Evolutionary conservation across 1,284 basidiomycete species (phyloP), one percentile per base, ranked within the genome.

Genomic region (Anthracocystis setariae): DNA sequence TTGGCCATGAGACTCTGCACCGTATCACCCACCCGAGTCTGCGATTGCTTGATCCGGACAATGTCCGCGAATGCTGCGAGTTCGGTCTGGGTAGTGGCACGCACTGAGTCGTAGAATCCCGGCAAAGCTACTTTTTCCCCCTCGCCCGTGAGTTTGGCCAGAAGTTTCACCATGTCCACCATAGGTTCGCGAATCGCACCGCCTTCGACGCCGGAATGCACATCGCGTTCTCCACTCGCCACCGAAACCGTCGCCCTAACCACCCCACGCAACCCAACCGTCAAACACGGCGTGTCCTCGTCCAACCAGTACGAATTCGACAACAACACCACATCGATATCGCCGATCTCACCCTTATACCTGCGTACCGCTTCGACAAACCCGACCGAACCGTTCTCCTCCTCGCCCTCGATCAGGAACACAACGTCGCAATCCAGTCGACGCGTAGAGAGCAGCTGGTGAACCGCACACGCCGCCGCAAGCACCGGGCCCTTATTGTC

Each of bases 261-360:
- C 2, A 98, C 95, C 0, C 95, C 95, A 47, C 95, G 88, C 71
- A 98, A 85, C 3, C 95, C 95, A 79, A 96, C 95, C 0, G 94
- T 97, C 58, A 98, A 90, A 79, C 94, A 98, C 0, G 95, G 94
- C n/a, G 90, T 89, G 65, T 91, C 89, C 77, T 97, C 93, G 29
- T 91, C 91, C 70, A 98, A 92, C 94, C 95, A 98, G 17, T 93
- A 95, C 32, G 94, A 97, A 82, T 98, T 98, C 76, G 84, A 85
- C 18, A 73, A 59, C 15, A 79, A 56, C 24, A 83, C 58, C 8
- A 76, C 74, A 46, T 81, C 79, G 42, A 81, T 73, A 7, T 33
- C 25, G 21, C 79, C 79, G 13, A 81, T 67, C 21, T 74, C 61
- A n/a, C 50, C 46, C 33, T 92, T 92, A 83, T 94, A 86, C 59